Conservation (phyloP, 352 stramenopile species). For the Elongisporangium anandrum region DNA sequence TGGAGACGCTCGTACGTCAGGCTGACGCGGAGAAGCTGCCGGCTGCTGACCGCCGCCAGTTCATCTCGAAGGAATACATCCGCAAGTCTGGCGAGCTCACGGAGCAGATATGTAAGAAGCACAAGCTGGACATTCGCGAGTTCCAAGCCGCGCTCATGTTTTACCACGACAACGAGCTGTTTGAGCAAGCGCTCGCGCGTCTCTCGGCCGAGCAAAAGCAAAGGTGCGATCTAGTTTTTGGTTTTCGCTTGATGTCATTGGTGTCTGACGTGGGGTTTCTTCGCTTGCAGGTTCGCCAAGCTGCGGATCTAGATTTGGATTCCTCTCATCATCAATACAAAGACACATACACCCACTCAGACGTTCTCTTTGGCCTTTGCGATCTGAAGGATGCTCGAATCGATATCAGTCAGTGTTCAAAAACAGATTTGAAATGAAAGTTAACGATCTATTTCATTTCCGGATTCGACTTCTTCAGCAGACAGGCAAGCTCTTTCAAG, state of each 20-base stretch:
- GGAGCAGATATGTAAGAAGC: conserved; percentile 40
- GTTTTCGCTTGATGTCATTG: background rate
- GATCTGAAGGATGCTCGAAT: too few relatives aligned
- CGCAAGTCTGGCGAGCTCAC: conserved; percentile 58
- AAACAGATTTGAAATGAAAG: too few relatives aligned
- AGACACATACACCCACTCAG: too few relatives aligned
- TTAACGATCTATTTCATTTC: too few relatives aligned
- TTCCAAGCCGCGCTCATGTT: conserved; percentile 76
- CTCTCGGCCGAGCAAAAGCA: conserved; percentile 65
- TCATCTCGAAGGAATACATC: conserved; percentile 65
- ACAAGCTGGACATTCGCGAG: conserved; percentile 51
- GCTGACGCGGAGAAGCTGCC: conserved; percentile 26
- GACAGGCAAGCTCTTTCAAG: too few relatives aligned
- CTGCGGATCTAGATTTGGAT: background rate
- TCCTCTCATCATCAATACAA: background rate
- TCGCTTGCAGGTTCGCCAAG: conserved; percentile 1
- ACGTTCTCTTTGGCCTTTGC: too few relatives aligned
- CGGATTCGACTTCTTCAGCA: too few relatives aligned
- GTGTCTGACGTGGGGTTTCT: conserved; percentile 1
- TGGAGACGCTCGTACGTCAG: conserved; percentile 50
- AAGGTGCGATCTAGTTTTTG: conserved; percentile 27
- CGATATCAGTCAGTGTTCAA: too few relatives aligned
- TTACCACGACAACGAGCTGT: conserved; percentile 67
- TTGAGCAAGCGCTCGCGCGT: conserved; percentile 58
- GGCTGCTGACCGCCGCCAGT: conserved; percentile 34